Base-by-base conservation (phyloP, 257 asterid genomes). In the Leptodermis oblonga region DNA sequence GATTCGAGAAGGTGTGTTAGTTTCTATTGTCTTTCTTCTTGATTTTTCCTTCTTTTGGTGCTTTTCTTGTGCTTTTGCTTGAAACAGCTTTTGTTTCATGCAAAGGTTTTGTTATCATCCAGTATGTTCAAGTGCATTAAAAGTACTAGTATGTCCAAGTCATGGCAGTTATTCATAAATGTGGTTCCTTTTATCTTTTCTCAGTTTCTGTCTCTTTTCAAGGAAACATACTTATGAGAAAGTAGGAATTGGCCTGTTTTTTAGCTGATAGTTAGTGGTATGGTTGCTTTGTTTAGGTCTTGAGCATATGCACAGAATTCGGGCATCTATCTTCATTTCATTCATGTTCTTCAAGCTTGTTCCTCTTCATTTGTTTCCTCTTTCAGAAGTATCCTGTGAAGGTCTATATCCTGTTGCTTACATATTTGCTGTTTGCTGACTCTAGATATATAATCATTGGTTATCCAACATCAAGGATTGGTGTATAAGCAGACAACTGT, bases 401-500 rank as follows among this genome's bases (percentile, higher is more conserved):
- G 20, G 42, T 41, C 46, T 61, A 43, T 0, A 46, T 43, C 67
- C 51, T 67, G 61, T 18, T 8, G 17, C 82, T 84, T 68, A 80
- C 78, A 45, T 60, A 37, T 49, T 49, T 78, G 46, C 49, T 52
- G 20, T 65, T 64, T 75, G 80, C 71, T 75, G 72, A 49, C 62
- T 72, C 63, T 71, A 93, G 99, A 93, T 88, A 82, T 93, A 93
- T 76, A 87, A 90, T 76, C 99, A 88, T 78, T 93, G 97, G 99
- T 85, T 93, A 56, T 88, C 97, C 43, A 90, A 93, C 74, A 93
- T 93, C 86, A 93, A 93, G 81, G 97, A 93, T 82, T 93, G 99
- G 99, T 93, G 99, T 76, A 93, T 93, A 76, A 93, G 99, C 86
- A 80, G 99, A 78, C 99, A 93, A 79, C 84, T 90, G 26, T 93